A percentile compares a stretch with the other conserved stretches of the same genome.
Evolutionary conservation across 179 eudicot genomes (phyloP).

Genomic region (Beta corolliflora): DNA sequence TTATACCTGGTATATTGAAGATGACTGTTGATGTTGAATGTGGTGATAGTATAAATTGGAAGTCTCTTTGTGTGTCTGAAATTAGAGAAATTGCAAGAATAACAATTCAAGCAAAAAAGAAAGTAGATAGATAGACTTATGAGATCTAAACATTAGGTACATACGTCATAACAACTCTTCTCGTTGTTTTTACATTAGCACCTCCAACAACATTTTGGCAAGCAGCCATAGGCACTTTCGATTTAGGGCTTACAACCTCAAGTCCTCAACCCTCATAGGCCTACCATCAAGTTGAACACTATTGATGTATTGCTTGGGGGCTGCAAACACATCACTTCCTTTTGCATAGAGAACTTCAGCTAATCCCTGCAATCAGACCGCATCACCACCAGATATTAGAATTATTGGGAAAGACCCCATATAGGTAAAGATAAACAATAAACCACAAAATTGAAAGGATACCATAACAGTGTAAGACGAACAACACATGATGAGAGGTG

Average conservation of each 20-base stretch:
- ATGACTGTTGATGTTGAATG: too few species aligned
- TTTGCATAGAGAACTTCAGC: conserved; percentile 83
- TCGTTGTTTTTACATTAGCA: conserved; percentile 55
- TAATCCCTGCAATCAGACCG: conserved; percentile 57
- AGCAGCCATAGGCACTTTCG: conserved; percentile 60
- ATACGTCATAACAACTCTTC: conserved; percentile 69
- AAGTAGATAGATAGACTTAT: neutral
- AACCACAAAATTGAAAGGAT: neutral
- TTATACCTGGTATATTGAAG: too few species aligned
- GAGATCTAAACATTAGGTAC: conserved; percentile 23
- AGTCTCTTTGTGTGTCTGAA: too few species aligned
- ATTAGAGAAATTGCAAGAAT: neutral
- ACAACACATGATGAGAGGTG: too few species aligned
- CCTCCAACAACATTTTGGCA: conserved; percentile 76
- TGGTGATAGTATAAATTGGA: too few species aligned
- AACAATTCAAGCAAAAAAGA: neutral
- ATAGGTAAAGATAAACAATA: neutral
- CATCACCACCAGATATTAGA: neutral
- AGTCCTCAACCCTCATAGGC: conserved; percentile 61
- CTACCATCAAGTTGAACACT: conserved; percentile 87
- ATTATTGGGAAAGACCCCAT: neutral
- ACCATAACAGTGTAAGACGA: neutral
- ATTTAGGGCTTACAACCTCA: conserved; percentile 55
- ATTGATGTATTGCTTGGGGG: conserved; percentile 75
- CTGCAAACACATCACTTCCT: conserved; percentile 85